Evolutionary conservation across 2,329 filamentous ascomycete genomes (phyloP), one percentile per base, ranked within the genome.

Genomic region (Fonsecaea nubica): DNA sequence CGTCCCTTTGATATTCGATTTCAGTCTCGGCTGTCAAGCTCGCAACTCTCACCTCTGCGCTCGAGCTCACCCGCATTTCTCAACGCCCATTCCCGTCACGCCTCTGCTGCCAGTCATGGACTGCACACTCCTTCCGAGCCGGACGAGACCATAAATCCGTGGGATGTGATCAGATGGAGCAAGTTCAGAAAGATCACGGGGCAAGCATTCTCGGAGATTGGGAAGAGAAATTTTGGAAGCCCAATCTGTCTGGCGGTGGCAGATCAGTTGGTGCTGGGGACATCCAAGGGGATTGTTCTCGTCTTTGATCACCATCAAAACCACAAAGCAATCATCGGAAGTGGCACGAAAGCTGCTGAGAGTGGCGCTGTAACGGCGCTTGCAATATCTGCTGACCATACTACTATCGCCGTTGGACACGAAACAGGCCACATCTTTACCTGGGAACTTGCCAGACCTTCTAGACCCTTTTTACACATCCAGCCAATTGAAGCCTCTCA

Each of bases 281-380:
- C 96, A 0, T 92, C 92, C 3, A 98, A 97, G 78, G 95, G 96
- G 62, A 89, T 97, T 77, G 91, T 98, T 64, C 83, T 99, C 76
- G 89, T 98, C 66, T 99, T 99, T 81, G 96, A 99, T 81, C 98
- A 97, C 78, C 92, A 96, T 77, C 95, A 99, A 79, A 95, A 91
- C 72, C 82, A 98, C 64, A 97, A 96, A 79, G 90, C 91, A 73
- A 96, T 98, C 65, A 92, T 99, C 70, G 95, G 95, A 1, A 91
- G 92, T 36, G 93, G 94, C 38, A 97, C 93, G 0, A 97, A 95
- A 84, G 91, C 91, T 91, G 87, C 96, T 58, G 95, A 98, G 80
- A 96, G 91, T 70, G 96, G 95, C 1, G 83, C 93, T 54, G 86
- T 99, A 57, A 96, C 92, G 4, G 87, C 95, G 1, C 83, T 99